Percentiles rank a stretch among this genome's conserved stretches.
Conservation (phyloP, 2,329 filamentous ascomycete species). For the Fusarium sororula region DNA sequence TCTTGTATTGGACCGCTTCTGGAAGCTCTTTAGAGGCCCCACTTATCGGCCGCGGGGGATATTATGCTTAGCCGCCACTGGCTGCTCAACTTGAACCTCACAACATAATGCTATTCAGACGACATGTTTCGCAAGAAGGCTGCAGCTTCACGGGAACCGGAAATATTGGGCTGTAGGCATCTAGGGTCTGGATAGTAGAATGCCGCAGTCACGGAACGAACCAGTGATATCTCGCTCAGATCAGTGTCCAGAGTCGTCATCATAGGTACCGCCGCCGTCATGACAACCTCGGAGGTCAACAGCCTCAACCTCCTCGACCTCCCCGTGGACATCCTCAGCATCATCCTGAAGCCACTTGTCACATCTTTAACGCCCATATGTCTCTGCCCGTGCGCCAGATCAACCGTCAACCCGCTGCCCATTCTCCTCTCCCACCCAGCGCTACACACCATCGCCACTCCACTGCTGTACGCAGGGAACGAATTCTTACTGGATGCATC, state of each 20-base stretch:
- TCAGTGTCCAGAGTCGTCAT: background rate
- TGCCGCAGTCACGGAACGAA: background rate
- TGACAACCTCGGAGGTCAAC: conserved; percentile 12
- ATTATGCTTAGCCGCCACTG: conserved; percentile 2
- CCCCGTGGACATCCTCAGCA: conserved; percentile 46
- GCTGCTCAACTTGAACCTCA: background rate
- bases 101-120: background rate
- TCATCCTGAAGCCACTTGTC: conserved; percentile 46
- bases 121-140: background rate
- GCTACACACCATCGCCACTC: conserved; percentile 45
- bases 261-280: conserved; percentile 1
- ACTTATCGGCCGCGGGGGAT: conserved; percentile 4
- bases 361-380: conserved; percentile 35
- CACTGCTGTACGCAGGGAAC: conserved; percentile 47
- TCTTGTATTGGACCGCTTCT: background rate
- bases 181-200: background rate
- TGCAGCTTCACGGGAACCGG: background rate
- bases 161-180: background rate
- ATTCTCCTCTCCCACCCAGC: conserved; percentile 47
- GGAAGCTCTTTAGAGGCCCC: background rate
- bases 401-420: conserved; percentile 38
- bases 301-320: conserved; percentile 47
- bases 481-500: conserved; percentile 45
- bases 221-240: background rate
- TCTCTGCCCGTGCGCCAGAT: conserved; percentile 43